These are phyloP conservation scores for Auricularia heimuer DNA, from an alignment of 768 basidiomycete genomes.

Conservation along the genomic window DNA sequence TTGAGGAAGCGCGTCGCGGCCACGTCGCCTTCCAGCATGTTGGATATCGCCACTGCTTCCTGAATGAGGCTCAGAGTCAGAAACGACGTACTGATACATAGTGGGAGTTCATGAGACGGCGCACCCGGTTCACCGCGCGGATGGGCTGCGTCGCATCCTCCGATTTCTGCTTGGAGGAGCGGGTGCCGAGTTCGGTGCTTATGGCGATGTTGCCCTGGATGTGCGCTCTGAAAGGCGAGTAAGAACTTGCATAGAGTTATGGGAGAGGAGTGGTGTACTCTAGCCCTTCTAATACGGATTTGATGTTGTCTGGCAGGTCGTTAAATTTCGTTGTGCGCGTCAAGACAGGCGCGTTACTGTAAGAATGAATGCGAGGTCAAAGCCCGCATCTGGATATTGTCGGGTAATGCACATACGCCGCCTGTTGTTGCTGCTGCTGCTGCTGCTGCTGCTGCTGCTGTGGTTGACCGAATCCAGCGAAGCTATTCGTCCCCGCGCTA, in stretches of 20 bases:
- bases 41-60: conserved; percentile 57
- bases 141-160: conserved; percentile 64
- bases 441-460: background rate
- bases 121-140: conserved; percentile 55
- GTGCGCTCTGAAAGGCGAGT: conserved; percentile 34
- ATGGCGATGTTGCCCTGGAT: conserved; percentile 76
- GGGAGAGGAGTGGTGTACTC: conserved; percentile 40
- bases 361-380: no score
- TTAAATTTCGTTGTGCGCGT: conserved; percentile 67
- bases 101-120: background rate
- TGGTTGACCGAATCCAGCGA: conserved; percentile 11
- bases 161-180: conserved; percentile 66
- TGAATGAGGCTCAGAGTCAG: conserved; percentile 16
- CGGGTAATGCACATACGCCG: conserved; percentile 23
- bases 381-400: no score
- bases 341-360: conserved; percentile 14
- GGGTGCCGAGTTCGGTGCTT: conserved; percentile 66
- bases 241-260: background rate
- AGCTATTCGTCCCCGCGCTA: conserved; percentile 10
- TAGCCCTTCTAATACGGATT: conserved; percentile 52
- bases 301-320: conserved; percentile 63
- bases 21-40: conserved; percentile 56
- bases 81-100: no score
- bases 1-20: conserved; percentile 62
- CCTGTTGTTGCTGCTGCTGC: conserved; percentile 15